Percentiles rank a stretch among this genome's conserved stretches.
These are phyloP conservation scores for Moesziomyces aphidis DNA, from an alignment of 1,284 basidiomycete species.

Conservation along the genomic window DNA sequence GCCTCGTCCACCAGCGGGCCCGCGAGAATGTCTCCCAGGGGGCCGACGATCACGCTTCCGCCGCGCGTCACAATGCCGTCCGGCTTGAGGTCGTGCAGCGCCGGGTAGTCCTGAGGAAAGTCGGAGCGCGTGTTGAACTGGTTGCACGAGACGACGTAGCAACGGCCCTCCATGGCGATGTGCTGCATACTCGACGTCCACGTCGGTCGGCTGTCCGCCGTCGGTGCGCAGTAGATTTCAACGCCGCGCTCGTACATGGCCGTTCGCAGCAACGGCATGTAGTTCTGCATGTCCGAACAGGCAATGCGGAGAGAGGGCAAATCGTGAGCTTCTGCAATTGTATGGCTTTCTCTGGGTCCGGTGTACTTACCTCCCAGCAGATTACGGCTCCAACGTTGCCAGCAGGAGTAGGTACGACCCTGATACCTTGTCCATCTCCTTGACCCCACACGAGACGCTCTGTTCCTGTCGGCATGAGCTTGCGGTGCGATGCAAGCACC, in stretches of 20 bases:
- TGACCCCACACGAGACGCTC: constrained; percentile 80
- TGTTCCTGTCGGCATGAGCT: constrained; percentile 77
- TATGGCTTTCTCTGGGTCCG: not conserved
- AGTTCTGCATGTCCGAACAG: constrained; percentile 72
- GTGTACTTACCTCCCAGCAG: constrained; percentile 40
- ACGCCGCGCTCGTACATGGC: constrained; percentile 76
- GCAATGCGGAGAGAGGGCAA: not conserved
- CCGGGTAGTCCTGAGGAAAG: constrained; percentile 74
- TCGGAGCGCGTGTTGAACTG: constrained; percentile 70
- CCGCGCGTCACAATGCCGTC: constrained; percentile 77
- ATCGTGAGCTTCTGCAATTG: not conserved
- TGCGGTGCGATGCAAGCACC: constrained; percentile 77
- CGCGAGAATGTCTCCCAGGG: constrained; percentile 77
- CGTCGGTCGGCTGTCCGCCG: constrained; percentile 76
- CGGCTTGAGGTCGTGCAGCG: constrained; percentile 27
- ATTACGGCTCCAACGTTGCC: constrained; percentile 34
- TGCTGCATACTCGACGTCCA: constrained; percentile 79
- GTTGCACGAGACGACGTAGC: constrained; percentile 78
- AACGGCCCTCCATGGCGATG: constrained; percentile 80
- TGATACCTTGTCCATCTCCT: constrained; percentile 67
- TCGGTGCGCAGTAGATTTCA: constrained; percentile 78
- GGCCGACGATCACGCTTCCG: constrained; percentile 77
- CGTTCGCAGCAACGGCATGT: constrained; percentile 75
- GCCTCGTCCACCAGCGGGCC: constrained; percentile 76
- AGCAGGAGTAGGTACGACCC: constrained; percentile 63